Percentiles rank a stretch among this genome's conserved stretches.
phyloP scores from a whole-genome alignment of 768 basidiomycete species.

The Pulveroboletus frians region DNA sequence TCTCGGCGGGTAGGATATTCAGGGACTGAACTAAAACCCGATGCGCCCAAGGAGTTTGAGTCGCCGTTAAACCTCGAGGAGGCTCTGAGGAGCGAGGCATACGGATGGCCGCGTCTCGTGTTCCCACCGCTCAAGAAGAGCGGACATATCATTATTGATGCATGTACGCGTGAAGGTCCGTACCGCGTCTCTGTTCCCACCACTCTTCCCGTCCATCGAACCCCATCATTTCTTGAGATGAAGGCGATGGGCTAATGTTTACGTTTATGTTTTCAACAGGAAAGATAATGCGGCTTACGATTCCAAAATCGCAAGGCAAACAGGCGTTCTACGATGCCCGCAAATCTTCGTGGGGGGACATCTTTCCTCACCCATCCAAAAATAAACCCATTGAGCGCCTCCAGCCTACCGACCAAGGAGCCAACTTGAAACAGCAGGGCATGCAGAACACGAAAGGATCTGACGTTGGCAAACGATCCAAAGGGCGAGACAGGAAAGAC shows the following conservation, averaged over 20 bases:
- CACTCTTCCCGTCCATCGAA: slow-evolving; percentile 1
- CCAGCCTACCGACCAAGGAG: slow-evolving; percentile 32
- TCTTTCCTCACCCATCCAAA: slow-evolving; percentile 88
- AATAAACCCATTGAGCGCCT: slow-evolving; percentile 65
- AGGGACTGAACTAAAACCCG: slow-evolving; percentile 1
- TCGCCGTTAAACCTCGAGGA: slow-evolving; percentile 41
- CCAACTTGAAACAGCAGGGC: slow-evolving; percentile 25
- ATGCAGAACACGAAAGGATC: slow-evolving; percentile 35
- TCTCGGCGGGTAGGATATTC: not conserved
- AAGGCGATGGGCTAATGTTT: not conserved
- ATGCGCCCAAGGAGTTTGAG: slow-evolving; percentile 6
- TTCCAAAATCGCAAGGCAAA: slow-evolving; percentile 93
- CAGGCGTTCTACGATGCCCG: slow-evolving; percentile 93
- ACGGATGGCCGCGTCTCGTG: slow-evolving; percentile 85
- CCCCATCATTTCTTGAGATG: slow-evolving; percentile 3
- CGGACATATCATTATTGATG: slow-evolving; percentile 89
- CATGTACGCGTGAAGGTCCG: slow-evolving; percentile 76
- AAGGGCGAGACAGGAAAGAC: slow-evolving; percentile 23
- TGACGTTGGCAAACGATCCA: slow-evolving; percentile 53
- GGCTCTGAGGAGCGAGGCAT: slow-evolving; percentile 67
- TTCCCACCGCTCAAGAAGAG: slow-evolving; percentile 89
- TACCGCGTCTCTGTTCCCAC: slow-evolving; percentile 7
- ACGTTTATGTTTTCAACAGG: slow-evolving; percentile 40
- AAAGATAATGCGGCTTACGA: slow-evolving; percentile 85
- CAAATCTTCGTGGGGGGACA: slow-evolving; percentile 90